Evolutionary conservation across 2,329 filamentous ascomycete species (phyloP), one percentile per base, ranked within the genome.

Genomic region (Sarocladium oryzae): DNA sequence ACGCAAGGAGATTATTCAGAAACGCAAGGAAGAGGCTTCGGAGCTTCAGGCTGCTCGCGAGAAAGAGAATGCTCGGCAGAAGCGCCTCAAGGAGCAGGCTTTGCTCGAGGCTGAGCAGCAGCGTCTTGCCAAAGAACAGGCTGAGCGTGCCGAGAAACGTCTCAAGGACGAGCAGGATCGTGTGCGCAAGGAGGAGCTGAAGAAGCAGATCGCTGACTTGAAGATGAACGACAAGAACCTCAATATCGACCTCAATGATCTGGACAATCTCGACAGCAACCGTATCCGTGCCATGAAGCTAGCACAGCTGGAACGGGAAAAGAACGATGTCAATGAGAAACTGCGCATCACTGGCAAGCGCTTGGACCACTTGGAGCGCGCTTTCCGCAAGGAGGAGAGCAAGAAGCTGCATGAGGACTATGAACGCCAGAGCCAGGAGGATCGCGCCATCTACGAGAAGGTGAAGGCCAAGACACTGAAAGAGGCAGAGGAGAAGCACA

Each of bases 21-120:
- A 95, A 78, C 92, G 92, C 74, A 97, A 97, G 77, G 91, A 96
- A 66, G 88, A 89, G 57, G 90, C 89, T n/a, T 88, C 89, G 10
- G 90, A 92, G 68, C 82, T 89, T 41, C 82, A 91, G 60, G 89
- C 93, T 55, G 85, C 85, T 66, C 89, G 88, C 68, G 91, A 96
- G 68, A 90, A 90, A 64, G 93, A 97, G 71, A 91, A 92, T 65
- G 90, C 93, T 53, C 87, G 86, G 57, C 85, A 87, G 69, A 95
- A 93, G 75, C 84, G 87, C 57, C 79, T 92, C 54, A 87, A 88
- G 55, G 89, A 91, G 62, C 88, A 95, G 68, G 86, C 95, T 61
- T 77, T 95, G 32, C 88, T 89, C 63, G 90, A 95, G 65, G 90
- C 90, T 21, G 93, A 99, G 71, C 85, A 88, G 59, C 84, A 88